These are phyloP conservation scores for Fusarium vanettenii DNA, from an alignment of 2,329 filamentous ascomycete genomes.

Conservation along the genomic window DNA sequence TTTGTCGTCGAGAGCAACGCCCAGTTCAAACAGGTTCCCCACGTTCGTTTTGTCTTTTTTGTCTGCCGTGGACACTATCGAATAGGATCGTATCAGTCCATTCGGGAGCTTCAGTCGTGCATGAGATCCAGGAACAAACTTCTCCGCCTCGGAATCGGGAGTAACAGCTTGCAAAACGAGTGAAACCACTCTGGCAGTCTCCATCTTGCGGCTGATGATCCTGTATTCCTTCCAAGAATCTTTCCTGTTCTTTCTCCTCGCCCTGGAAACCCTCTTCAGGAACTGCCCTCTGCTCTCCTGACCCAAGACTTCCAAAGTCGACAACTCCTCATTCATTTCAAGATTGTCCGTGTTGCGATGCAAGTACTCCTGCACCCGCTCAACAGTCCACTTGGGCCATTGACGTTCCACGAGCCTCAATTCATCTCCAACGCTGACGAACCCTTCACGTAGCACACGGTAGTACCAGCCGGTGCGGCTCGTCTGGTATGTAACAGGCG, in stretches of 20 bases:
- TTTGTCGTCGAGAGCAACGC: constrained; percentile 64
- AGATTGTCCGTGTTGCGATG: constrained; percentile 64
- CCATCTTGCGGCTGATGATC: constrained; percentile 60
- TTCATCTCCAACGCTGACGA: constrained; percentile 65
- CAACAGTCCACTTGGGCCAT: constrained; percentile 71
- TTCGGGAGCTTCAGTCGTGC: constrained; percentile 67
- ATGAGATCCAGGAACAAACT: constrained; percentile 61
- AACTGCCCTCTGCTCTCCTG: constrained; percentile 63
- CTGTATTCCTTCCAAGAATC: constrained; percentile 57
- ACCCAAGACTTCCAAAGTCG: constrained; percentile 62
- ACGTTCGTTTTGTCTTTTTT: constrained; percentile 11
- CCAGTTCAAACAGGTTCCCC: constrained; percentile 66
- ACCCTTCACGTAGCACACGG: constrained; percentile 67
- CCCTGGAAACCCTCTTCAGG: constrained; percentile 61
- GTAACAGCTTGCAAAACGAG: constrained; percentile 63
- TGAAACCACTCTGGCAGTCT: constrained; percentile 63
- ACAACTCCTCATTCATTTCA: constrained; percentile 64
- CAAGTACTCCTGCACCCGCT: constrained; percentile 71
- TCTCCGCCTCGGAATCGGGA: constrained; percentile 48
- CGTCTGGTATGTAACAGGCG: constrained; percentile 65
- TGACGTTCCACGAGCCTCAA: constrained; percentile 61
- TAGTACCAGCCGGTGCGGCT: constrained; percentile 76
- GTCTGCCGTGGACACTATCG: constrained; percentile 56
- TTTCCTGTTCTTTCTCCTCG: constrained; percentile 44
- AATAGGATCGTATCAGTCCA: constrained; percentile 69